Evolutionary conservation across 257 asterid genomes (phyloP).

Genomic region (Penstemon newberryi): DNA sequence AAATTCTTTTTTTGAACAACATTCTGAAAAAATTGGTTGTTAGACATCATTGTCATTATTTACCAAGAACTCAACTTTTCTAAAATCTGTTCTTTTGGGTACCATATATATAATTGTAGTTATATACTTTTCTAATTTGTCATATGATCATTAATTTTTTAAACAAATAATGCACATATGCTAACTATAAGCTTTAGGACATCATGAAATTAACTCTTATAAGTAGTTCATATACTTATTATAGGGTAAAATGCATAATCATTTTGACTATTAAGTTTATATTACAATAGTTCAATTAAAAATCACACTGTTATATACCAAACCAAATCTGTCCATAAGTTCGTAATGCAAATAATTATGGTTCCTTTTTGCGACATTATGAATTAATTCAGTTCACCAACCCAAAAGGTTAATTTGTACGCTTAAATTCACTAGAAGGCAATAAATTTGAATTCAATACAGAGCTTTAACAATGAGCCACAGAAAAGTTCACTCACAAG

Average conservation of each 20-base stretch:
- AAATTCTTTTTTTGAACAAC: constrained; percentile 34
- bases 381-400: constrained; percentile 23
- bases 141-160: not conserved
- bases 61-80: not conserved
- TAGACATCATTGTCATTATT: constrained; percentile 25
- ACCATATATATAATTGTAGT: not conserved
- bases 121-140: not conserved
- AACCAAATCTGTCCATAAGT: not conserved
- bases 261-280: not conserved
- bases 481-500: constrained; percentile 40
- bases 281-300: too few species aligned
- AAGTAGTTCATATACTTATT: not conserved
- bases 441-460: not conserved
- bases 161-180: too few species aligned
- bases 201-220: not conserved
- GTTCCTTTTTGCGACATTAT: constrained; percentile 2
- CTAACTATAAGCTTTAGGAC: too few species aligned
- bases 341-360: constrained; percentile 13
- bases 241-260: not conserved
- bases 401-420: not conserved
- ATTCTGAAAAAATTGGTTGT: constrained; percentile 28
- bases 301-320: too few species aligned
- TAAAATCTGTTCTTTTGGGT: not conserved
- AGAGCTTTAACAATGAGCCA: constrained; percentile 40
- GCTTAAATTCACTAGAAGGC: not conserved